Percentiles rank a stretch among this genome's conserved stretches.
Conservation (phyloP, 768 basidiomycete genomes). For the Mycena galericulata region DNA sequence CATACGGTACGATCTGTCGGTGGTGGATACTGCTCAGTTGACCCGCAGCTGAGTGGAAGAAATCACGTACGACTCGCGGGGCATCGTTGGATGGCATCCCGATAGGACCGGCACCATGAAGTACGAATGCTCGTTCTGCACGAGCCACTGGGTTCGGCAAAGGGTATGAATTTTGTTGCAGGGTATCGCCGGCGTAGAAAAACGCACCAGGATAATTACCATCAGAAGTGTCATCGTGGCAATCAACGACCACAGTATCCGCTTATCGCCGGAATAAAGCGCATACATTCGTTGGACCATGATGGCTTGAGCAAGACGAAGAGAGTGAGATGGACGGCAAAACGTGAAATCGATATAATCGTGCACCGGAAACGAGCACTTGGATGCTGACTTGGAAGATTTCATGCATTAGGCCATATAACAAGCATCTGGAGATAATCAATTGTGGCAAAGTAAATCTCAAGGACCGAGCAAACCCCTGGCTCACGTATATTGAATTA, state of each 20-base stretch:
- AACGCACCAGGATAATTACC: neutral
- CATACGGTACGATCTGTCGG: neutral
- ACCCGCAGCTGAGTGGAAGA: neutral
- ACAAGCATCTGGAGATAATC: neutral
- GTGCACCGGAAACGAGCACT: neutral
- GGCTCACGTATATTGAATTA: too few relatives aligned
- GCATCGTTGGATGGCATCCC: neutral
- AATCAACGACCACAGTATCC: neutral
- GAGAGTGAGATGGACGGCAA: neutral
- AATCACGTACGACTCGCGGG: neutral
- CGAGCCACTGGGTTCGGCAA: neutral
- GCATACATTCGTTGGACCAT: neutral
- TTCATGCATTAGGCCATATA: neutral
- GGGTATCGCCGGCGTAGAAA: too few relatives aligned
- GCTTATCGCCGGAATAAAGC: neutral
- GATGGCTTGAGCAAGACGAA: neutral
- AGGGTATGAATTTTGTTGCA: too few relatives aligned
- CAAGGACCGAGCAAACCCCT: neutral
- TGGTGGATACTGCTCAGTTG: neutral
- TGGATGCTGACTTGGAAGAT: neutral
- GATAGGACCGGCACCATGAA: neutral
- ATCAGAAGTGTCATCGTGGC: neutral
- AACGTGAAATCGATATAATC: neutral
- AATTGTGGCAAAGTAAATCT: neutral
- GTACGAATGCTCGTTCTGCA: neutral